Evolutionary conservation across 2,329 filamentous ascomycete genomes (phyloP).

Genomic region (Penicillium sp.): DNA sequence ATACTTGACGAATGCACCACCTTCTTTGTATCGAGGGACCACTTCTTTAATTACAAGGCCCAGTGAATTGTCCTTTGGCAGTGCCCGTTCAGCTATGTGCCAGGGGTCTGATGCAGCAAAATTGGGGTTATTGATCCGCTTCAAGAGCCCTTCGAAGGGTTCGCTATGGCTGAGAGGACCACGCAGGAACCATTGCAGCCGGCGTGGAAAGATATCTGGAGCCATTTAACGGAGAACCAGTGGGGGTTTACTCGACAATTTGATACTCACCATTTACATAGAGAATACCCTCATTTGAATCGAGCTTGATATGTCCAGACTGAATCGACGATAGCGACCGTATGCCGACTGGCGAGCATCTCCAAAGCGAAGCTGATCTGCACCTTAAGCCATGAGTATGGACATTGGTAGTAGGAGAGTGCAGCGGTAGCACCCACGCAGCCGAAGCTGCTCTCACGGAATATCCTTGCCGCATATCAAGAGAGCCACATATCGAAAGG

Average conservation of each 20-base stretch:
- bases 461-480: conserved; percentile 22
- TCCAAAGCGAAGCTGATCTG: conserved; percentile 13
- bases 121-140: conserved; percentile 49
- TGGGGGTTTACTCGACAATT: no score
- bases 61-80: conserved; percentile 52
- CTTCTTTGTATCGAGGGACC: conserved; percentile 79
- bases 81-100: conserved; percentile 55
- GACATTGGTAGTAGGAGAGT: conserved; percentile 1
- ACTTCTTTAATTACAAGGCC: conserved; percentile 73
- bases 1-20: conserved; percentile 90
- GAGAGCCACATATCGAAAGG: neutral
- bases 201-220: conserved; percentile 77
- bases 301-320: conserved; percentile 75
- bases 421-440: neutral
- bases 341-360: conserved; percentile 2
- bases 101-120: conserved; percentile 54
- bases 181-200: conserved; percentile 60
- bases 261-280: conserved; percentile 75
- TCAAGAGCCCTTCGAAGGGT: conserved; percentile 48
- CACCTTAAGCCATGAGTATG: conserved; percentile 4
- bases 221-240: neutral
- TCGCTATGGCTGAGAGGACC: conserved; percentile 47
- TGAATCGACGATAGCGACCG: conserved; percentile 56
- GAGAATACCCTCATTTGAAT: conserved; percentile 72
- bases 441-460: conserved; percentile 11